A percentile compares a stretch with the other conserved stretches of the same genome.
Evolutionary conservation across 2,329 filamentous ascomycete genomes (phyloP).

Genomic region (Trichoderma endophyticum): DNA sequence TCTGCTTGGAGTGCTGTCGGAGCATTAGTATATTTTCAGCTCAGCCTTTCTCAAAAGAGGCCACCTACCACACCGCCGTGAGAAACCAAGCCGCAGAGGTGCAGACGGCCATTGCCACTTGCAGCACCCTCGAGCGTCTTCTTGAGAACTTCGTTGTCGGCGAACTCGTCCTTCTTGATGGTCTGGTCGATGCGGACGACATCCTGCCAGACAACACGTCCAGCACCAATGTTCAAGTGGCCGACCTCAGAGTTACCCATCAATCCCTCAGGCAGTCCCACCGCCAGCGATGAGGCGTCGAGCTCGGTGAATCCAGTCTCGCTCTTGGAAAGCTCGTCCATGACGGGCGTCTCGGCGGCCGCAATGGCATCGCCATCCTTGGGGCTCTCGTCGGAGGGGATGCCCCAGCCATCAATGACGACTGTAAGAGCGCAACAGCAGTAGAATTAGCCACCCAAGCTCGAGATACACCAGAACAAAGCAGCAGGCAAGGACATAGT

Average conservation of each 20-base stretch:
- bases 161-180: constrained; percentile 79
- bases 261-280: constrained; percentile 90
- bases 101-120: constrained; percentile 84
- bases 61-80: constrained; percentile 80
- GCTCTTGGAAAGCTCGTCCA: constrained; percentile 86
- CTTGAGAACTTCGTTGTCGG: constrained; percentile 73
- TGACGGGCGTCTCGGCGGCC: constrained; percentile 86
- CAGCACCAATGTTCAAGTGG: constrained; percentile 97
- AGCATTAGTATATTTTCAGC: constrained; percentile 16
- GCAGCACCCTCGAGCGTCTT: constrained; percentile 75
- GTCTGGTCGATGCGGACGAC: constrained; percentile 94
- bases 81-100: constrained; percentile 87
- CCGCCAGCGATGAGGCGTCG: constrained; percentile 91
- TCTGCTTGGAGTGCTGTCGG: constrained; percentile 81
- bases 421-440: constrained; percentile 60
- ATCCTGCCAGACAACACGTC: constrained; percentile 97
- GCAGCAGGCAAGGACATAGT: constrained; percentile 45
- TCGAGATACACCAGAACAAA: constrained; percentile 56
- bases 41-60: background rate
- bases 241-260: constrained; percentile 99
- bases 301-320: constrained; percentile 85
- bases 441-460: constrained; percentile 57
- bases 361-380: constrained; percentile 93
- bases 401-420: constrained; percentile 99
- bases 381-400: constrained; percentile 75